Evolutionary conservation across 352 stramenopile genomes (phyloP), one percentile per base, ranked within the genome.

Genomic region (Blastocystis sp.): DNA sequence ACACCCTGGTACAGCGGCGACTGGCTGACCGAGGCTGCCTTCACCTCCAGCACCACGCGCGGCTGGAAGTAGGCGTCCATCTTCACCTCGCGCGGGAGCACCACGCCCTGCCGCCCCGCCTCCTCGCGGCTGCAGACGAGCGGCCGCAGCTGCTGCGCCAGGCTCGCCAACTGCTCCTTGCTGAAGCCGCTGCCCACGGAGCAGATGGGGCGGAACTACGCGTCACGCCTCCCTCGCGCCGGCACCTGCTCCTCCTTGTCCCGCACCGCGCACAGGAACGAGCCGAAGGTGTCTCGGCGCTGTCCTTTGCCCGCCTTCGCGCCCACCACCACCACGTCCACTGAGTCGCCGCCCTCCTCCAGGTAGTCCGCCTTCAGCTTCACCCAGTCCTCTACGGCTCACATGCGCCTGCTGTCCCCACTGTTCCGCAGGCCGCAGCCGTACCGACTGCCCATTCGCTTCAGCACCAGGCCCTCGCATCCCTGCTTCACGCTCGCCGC

Each of bases 351-450:
- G 48, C 67, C 67, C 4, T 53, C 34, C 5, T 67, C 34, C 9
- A 84, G 56, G n/a, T 84, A 84, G 43, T 84, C 74, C 5, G 74
- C 74, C 48, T 84, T 84, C 38, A 84, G 53, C 21, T 84, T 84
- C 74, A 84, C 61, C 74, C 74, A 84, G 38, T 84, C 74, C 34
- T 84, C 74, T 84, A 67, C 17, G 38, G 1, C 7, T 84, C 45
- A 84, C 14, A 4, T 38, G 23, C 1, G 2, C 34, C 2, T 34
- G n/a, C 4, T 38, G 59, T 4, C 10, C 0, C 1, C 21, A 84
- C 74, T 66, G 11, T 67, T 84, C 34, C 74, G 59, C n/a, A 14
- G 34, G 4, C 74, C 74, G 34, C 59, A 84, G 1, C 28, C 38
- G 28, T 84, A 84, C 1, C 2, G 2, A 17, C 74, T 67, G 17